These are phyloP conservation scores for Chenopodium berlandieri DNA, from an alignment of 148 eudicot species.

Conservation along the genomic window DNA sequence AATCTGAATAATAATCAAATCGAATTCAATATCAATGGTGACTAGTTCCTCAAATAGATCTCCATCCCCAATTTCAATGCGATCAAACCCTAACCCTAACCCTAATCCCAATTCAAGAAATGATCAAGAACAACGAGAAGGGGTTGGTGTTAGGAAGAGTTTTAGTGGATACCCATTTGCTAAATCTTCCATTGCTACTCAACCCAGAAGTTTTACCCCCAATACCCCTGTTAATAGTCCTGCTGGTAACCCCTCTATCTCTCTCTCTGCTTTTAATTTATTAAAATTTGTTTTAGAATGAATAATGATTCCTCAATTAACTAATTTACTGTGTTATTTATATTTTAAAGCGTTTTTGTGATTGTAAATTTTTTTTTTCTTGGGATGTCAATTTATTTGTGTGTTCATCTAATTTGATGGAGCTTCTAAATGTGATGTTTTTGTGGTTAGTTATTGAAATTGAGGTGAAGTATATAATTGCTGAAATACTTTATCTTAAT, in stretches of 20 bases:
- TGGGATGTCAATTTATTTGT: too few relatives aligned
- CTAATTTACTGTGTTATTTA: too few relatives aligned
- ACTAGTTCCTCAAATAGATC: conserved; percentile 30
- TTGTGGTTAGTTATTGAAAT: not conserved
- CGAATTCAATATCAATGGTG: conserved; percentile 29
- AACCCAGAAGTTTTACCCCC: conserved; percentile 35
- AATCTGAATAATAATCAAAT: not conserved
- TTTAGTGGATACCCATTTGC: conserved; percentile 48
- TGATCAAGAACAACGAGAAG: conserved; percentile 29
- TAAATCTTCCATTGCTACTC: conserved; percentile 43
- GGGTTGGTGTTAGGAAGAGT: conserved; percentile 29
- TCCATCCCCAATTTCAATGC: conserved; percentile 31
- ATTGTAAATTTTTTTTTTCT: too few relatives aligned
- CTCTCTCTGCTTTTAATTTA: not conserved
- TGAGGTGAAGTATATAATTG: not conserved
- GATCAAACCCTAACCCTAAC: conserved; percentile 35
- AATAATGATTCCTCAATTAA: too few relatives aligned
- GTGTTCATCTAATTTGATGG: not conserved
- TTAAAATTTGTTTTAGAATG: too few relatives aligned
- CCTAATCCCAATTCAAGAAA: conserved; percentile 28
- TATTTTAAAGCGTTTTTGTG: too few relatives aligned
- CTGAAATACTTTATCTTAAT: not conserved
- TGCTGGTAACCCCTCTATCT: conserved; percentile 46
- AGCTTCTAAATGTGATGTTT: too few relatives aligned
- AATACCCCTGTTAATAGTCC: conserved; percentile 63